phyloP scores from a whole-genome alignment of 768 basidiomycete species.

The Russula sp. region DNA sequence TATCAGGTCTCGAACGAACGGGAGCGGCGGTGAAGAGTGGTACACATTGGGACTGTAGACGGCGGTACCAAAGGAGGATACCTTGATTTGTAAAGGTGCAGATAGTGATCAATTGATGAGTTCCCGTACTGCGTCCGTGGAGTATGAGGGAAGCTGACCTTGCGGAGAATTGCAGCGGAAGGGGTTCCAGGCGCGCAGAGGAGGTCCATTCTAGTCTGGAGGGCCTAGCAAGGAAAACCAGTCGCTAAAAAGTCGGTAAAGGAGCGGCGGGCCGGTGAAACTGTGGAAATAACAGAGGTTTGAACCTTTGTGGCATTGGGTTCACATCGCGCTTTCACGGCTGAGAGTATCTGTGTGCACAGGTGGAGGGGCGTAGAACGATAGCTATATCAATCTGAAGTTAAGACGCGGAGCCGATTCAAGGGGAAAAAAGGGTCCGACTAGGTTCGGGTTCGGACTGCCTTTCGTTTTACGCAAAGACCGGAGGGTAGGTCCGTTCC shows the following conservation, averaged over 20 bases:
- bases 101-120: constrained; percentile 14
- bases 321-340: background rate
- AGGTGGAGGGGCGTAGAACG: constrained; percentile 6
- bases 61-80: background rate
- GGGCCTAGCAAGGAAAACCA: constrained; percentile 1
- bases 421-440: background rate
- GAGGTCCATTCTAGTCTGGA: background rate
- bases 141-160: background rate
- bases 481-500: constrained; percentile 6
- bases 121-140: background rate
- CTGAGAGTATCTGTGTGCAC: background rate
- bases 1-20: constrained; percentile 13
- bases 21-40: constrained; percentile 6
- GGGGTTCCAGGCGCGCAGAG: background rate
- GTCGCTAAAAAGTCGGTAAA: constrained; percentile 18
- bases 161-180: background rate
- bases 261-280: background rate
- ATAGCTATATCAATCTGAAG: constrained; percentile 3
- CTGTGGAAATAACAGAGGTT: background rate
- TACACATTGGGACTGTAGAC: constrained; percentile 8
- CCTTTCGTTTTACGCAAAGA: background rate
- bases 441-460: constrained; percentile 8
- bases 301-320: constrained; percentile 10
- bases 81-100: background rate
- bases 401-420: background rate